These are phyloP conservation scores for Emmonsiellopsis sp. DNA, from an alignment of 2,329 filamentous ascomycete genomes.

Conservation along the genomic window DNA sequence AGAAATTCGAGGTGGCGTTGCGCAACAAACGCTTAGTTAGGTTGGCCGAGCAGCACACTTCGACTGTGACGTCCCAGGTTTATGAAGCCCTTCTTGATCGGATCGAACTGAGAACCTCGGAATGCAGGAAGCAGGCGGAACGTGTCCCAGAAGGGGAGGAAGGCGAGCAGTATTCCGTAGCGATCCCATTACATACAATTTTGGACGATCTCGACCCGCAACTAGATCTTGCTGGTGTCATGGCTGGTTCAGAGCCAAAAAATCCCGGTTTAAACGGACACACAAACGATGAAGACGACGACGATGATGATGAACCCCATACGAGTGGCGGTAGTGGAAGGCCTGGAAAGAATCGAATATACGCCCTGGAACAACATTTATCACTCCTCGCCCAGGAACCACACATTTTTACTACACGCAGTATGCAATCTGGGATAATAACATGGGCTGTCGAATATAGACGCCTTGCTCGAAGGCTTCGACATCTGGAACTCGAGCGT, in stretches of 20 bases:
- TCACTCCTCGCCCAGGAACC: conserved; percentile 41
- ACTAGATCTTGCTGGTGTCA: conserved; percentile 27
- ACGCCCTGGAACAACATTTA: conserved; percentile 31
- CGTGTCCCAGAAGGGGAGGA: conserved; percentile 33
- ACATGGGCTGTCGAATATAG: conserved; percentile 80
- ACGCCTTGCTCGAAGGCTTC: conserved; percentile 59
- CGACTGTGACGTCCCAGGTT: conserved; percentile 64
- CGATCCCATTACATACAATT: conserved; percentile 26
- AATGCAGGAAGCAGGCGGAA: conserved; percentile 47
- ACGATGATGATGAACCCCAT: conserved; percentile 37
- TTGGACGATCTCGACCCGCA: conserved; percentile 27
- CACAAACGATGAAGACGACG: conserved; percentile 34
- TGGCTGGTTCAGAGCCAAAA: conserved; percentile 24
- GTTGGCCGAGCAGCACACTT: conserved; percentile 61
- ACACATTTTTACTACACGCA: conserved; percentile 27
- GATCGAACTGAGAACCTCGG: conserved; percentile 58
- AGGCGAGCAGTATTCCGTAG: conserved; percentile 27
- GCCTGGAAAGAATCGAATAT: conserved; percentile 16
- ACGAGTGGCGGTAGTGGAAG: conserved; percentile 45
- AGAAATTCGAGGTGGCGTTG: conserved; percentile 72
- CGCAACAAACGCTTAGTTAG: conserved; percentile 68
- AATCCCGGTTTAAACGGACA: conserved; percentile 24
- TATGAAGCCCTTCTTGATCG: conserved; percentile 65
- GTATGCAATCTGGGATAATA: conserved; percentile 43
- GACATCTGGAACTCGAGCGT: conserved; percentile 69